phyloP scores from a whole-genome alignment of 176 grass and related monocot genomes.

The Coix lacrymajobi region DNA sequence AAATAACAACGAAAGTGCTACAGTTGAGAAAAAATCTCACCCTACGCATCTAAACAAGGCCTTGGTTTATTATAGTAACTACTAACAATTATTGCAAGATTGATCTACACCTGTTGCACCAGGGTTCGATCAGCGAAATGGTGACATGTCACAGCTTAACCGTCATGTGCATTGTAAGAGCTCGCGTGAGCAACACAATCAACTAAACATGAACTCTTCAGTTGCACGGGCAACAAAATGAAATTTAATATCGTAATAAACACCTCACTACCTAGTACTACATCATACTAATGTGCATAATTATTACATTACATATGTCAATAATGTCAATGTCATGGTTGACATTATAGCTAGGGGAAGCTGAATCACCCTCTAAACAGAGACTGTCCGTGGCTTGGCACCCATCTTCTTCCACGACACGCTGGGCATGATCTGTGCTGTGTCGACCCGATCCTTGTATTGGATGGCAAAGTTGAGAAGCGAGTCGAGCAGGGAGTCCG shows the following conservation, averaged over 20 bases:
- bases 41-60: too few relatives aligned
- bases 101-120: not conserved
- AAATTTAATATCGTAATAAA: not conserved
- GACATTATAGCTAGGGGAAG: slow-evolving; percentile 20
- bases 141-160: not conserved
- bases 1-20: too few relatives aligned
- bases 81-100: not conserved
- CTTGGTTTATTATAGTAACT: not conserved
- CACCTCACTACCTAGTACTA: not conserved
- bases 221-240: not conserved
- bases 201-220: not conserved
- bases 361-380: slow-evolving; percentile 26
- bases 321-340: slow-evolving; percentile 42
- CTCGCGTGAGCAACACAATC: not conserved
- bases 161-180: not conserved
- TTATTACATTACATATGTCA: slow-evolving; percentile 27
- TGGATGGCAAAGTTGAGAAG: slow-evolving; percentile 81
- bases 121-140: not conserved
- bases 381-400: slow-evolving; percentile 47
- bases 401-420: slow-evolving; percentile 94
- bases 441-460: slow-evolving; percentile 73
- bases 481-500: slow-evolving; percentile 79
- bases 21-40: too few relatives aligned
- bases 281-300: not conserved
- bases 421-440: slow-evolving; percentile 79